Conservation (phyloP, 495 filamentous ascomycete species). For the Xylaria flabelliformis region DNA sequence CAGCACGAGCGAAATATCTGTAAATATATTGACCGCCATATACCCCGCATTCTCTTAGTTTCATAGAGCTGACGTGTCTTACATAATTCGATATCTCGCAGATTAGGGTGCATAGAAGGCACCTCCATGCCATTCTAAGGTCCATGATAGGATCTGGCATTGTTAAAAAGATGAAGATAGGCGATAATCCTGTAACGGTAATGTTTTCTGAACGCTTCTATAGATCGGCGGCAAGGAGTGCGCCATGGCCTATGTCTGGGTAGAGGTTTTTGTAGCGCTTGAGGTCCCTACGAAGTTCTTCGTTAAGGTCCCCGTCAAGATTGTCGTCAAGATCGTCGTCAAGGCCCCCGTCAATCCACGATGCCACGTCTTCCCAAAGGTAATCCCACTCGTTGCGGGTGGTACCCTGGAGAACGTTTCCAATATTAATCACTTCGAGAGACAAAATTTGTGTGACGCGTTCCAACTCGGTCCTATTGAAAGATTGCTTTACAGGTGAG, state of each 20-base stretch:
- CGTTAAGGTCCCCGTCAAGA: background rate
- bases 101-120: conserved; percentile 7
- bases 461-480: background rate
- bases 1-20: background rate
- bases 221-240: background rate
- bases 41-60: background rate
- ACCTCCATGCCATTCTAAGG: background rate
- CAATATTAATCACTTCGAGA: background rate
- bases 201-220: background rate
- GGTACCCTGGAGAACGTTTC: too few species aligned
- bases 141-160: background rate
- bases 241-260: background rate
- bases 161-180: background rate
- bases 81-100: background rate
- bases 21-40: background rate
- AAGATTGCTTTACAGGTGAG: background rate
- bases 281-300: too few species aligned
- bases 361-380: background rate
- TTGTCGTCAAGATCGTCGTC: too few species aligned
- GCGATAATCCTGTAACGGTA: background rate
- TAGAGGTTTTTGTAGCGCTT: background rate
- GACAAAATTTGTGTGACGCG: background rate
- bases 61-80: background rate
- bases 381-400: too few species aligned
- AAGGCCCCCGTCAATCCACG: background rate